Base-by-base conservation (phyloP, 1,284 basidiomycete species). In the Baeospora myosura region DNA sequence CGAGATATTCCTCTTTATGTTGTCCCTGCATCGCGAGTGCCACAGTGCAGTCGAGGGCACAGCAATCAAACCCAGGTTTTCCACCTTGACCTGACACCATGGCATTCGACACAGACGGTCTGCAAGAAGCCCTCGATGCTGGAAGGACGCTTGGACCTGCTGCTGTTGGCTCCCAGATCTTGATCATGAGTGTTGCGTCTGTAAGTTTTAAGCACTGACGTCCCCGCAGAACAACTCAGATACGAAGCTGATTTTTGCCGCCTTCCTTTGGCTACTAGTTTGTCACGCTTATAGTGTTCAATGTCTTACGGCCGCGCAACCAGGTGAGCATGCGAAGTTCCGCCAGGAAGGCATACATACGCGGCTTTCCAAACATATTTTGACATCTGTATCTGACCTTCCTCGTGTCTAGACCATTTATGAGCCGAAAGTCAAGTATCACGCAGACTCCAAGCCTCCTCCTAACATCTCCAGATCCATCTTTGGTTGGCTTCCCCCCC, bases 401-500 rank as follows among this genome's bases (percentile, higher is more conserved):
- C 26, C 26, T n/a, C n/a, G 8, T 56, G n/a, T 76, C n/a, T 35
- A 54, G 52, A 46, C 52, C 39, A 76, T 89, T 42, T 90, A 90
- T 58, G 80, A 84, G 58, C 72, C 83, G 46, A 79, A 84, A 59
- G 64, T 75, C 26, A 28, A 28, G 26, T 28, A 28, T n/a, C 26
- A 28, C 26, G 26, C 8, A 28, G 26, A 28, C 26, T 28, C 26
- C 54, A 76, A 76, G 51, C 54, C 61, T 28, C 74, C 74, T 2
- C 75, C 76, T 5, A 60, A 64, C 35, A 69, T 80, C 26, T 72
- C 72, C 21, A 71, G 75, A n/a, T 49, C 75, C 12, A 65, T 80
- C 47, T 72, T 81, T 40, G 72, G 74, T 16, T 82, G 83, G 82
- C 59, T 86, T 21, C 68, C 69, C 12, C 82, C 84, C 4, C 66